A percentile compares a stretch with the other conserved stretches of the same genome.
These are phyloP conservation scores for Dentipellis sp. DNA, from an alignment of 768 basidiomycete genomes.

Conservation along the genomic window DNA sequence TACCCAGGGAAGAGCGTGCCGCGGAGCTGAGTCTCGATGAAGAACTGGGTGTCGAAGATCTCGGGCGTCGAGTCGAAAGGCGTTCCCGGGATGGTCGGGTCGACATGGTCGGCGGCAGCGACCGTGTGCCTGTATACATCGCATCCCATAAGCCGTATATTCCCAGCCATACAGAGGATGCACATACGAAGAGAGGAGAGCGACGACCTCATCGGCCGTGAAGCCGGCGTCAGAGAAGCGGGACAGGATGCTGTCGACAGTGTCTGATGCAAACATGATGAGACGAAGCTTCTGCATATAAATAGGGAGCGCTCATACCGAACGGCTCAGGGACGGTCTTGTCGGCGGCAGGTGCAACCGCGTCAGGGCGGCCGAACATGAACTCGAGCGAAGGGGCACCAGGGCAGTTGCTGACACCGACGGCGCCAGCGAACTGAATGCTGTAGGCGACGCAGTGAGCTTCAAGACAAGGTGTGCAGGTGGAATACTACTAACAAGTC, in stretches of 20 bases:
- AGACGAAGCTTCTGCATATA: background rate
- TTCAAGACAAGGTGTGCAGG: background rate
- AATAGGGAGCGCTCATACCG: background rate
- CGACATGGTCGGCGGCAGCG: conserved; percentile 19
- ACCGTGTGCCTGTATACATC: conserved; percentile 13
- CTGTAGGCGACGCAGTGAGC: conserved; percentile 7
- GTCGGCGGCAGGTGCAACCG: conserved; percentile 10
- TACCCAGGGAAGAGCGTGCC: background rate
- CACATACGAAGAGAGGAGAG: conserved; percentile 22
- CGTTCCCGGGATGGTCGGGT: conserved; percentile 17
- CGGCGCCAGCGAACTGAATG: conserved; percentile 25
- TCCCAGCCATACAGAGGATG: background rate
- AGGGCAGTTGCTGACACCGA: conserved; percentile 25
- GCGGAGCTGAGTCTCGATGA: conserved; percentile 20
- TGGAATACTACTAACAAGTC: conserved; percentile 31
- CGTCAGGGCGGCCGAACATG: conserved; percentile 23
- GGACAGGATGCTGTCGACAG: conserved; percentile 17
- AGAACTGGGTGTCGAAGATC: conserved; percentile 22
- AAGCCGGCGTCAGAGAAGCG: conserved; percentile 28
- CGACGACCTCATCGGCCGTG: conserved; percentile 23
- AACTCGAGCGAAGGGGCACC: conserved; percentile 26
- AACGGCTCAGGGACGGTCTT: conserved; percentile 27
- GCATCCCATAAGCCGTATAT: background rate
- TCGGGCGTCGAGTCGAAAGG: conserved; percentile 22
- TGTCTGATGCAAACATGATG: conserved; percentile 2